Evolutionary conservation across 345 rosid species (phyloP).

Genomic region (Hibiscus tridactylites): DNA sequence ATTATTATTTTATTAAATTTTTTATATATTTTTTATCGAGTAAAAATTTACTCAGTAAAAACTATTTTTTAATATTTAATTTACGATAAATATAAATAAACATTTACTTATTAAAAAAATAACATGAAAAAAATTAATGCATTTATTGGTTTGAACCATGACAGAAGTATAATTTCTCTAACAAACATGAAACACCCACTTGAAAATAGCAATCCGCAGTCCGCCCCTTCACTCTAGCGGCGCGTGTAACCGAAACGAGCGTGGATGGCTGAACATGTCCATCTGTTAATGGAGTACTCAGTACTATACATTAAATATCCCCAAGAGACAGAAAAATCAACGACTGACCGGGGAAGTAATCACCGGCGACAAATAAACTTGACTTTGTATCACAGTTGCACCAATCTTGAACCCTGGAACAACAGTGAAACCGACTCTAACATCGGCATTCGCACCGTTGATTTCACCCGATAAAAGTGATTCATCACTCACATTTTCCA

Average conservation of each 20-base stretch:
- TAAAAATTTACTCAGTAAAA: too few relatives aligned
- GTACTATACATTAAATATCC: constrained; percentile 7
- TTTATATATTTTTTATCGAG: too few relatives aligned
- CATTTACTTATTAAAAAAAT: too few relatives aligned
- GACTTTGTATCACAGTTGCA: constrained; percentile 55
- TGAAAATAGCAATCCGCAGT: constrained; percentile 13
- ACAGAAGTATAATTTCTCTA: too few relatives aligned
- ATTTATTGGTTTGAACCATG: too few relatives aligned
- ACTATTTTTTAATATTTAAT: too few relatives aligned
- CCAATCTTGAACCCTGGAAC: constrained; percentile 96
- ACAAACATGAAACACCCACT: neutral
- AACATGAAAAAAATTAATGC: too few relatives aligned
- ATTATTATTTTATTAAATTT: too few relatives aligned
- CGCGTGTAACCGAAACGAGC: constrained; percentile 2
- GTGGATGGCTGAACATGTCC: neutral
- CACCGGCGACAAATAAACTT: constrained; percentile 59
- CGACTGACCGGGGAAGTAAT: constrained; percentile 23
- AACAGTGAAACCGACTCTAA: constrained; percentile 75
- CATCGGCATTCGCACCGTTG: constrained; percentile 23
- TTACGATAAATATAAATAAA: too few relatives aligned
- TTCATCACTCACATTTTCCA: constrained; percentile 75
- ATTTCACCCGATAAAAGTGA: constrained; percentile 23
- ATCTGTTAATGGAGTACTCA: neutral
- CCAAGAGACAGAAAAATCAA: neutral
- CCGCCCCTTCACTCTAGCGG: neutral